Evolutionary conservation across 768 basidiomycete genomes (phyloP).

Genomic region (Coprinopsis marcescibilis): DNA sequence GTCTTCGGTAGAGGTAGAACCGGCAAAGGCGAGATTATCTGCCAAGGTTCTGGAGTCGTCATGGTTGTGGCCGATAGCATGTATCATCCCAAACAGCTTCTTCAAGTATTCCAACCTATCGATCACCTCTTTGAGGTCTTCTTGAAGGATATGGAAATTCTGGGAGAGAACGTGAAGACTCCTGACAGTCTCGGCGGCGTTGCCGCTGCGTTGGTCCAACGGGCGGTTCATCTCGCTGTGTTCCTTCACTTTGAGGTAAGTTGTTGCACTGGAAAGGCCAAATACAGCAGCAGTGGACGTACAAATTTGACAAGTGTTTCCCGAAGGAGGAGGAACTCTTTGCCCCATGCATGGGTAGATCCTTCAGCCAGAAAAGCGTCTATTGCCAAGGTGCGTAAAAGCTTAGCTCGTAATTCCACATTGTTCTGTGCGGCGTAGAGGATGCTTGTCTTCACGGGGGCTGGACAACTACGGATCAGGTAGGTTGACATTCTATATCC

Average conservation of each 20-base stretch:
- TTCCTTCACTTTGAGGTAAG: background rate
- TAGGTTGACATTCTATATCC: background rate
- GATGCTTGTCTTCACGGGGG: background rate
- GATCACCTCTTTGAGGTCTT: conserved; percentile 10
- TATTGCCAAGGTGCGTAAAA: conserved; percentile 12
- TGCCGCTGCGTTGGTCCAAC: background rate
- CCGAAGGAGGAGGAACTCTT: too few relatives aligned
- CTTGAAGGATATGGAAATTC: conserved; percentile 7
- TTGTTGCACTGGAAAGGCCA: too few relatives aligned
- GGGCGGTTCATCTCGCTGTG: background rate
- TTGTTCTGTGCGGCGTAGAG: background rate
- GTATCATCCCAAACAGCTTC: background rate
- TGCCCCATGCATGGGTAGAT: too few relatives aligned
- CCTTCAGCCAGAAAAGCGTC: conserved; percentile 13
- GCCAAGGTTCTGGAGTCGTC: too few relatives aligned
- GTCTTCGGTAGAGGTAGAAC: conserved; percentile 11
- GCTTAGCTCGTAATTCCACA: background rate
- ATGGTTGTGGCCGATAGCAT: background rate
- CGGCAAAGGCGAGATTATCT: too few relatives aligned
- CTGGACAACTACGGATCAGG: background rate
- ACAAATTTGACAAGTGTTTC: too few relatives aligned
- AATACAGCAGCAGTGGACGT: too few relatives aligned
- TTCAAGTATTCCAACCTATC: conserved; percentile 11
- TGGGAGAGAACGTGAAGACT: conserved; percentile 12
- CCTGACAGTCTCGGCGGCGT: conserved; percentile 6